Evolutionary conservation across 2,329 filamentous ascomycete genomes (phyloP).

Genomic region (Tolypocladium tundrense): DNA sequence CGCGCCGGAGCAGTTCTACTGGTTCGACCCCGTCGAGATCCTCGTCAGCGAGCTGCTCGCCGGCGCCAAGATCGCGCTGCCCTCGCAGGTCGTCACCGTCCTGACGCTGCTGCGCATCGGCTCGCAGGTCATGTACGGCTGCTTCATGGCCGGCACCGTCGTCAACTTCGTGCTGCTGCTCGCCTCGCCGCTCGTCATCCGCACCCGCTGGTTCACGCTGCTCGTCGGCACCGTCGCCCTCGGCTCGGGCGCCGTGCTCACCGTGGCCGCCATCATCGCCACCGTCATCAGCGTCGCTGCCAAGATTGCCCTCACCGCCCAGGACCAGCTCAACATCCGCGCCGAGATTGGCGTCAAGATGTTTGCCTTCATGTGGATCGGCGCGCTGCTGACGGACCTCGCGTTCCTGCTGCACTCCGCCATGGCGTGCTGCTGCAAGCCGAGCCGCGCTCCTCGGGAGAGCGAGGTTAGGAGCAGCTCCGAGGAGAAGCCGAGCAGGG

Average conservation of each 20-base stretch:
- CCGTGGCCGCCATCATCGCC: slow-evolving; percentile 62
- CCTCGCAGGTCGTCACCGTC: slow-evolving; percentile 60
- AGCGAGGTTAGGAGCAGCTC: slow-evolving; percentile 3
- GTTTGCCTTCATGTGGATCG: slow-evolving; percentile 87
- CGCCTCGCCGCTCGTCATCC: slow-evolving; percentile 44
- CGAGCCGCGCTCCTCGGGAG: slow-evolving; percentile 10
- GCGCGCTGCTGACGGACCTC: slow-evolving; percentile 53
- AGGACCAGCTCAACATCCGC: slow-evolving; percentile 65
- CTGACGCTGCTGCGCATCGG: slow-evolving; percentile 64
- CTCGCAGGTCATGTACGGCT: slow-evolving; percentile 79
- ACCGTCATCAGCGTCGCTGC: slow-evolving; percentile 81
- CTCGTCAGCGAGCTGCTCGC: slow-evolving; percentile 69
- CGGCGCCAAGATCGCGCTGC: slow-evolving; percentile 74
- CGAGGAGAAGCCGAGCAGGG: slow-evolving; percentile 11
- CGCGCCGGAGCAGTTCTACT: slow-evolving; percentile 59
- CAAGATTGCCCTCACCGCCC: slow-evolving; percentile 61
- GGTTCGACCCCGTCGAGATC: slow-evolving; percentile 85
- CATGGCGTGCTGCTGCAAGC: slow-evolving; percentile 64
- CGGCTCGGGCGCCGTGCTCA: slow-evolving; percentile 55
- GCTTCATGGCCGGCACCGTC: slow-evolving; percentile 65
- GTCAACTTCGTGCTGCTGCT: slow-evolving; percentile 66
- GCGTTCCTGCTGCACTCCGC: slow-evolving; percentile 65
- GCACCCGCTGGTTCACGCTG: slow-evolving; percentile 52
- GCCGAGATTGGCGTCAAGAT: slow-evolving; percentile 62
- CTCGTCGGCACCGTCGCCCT: slow-evolving; percentile 60